These are phyloP conservation scores for Dissophora globulifera DNA, from an alignment of 192 early-diverging fungal species.

Conservation along the genomic window DNA sequence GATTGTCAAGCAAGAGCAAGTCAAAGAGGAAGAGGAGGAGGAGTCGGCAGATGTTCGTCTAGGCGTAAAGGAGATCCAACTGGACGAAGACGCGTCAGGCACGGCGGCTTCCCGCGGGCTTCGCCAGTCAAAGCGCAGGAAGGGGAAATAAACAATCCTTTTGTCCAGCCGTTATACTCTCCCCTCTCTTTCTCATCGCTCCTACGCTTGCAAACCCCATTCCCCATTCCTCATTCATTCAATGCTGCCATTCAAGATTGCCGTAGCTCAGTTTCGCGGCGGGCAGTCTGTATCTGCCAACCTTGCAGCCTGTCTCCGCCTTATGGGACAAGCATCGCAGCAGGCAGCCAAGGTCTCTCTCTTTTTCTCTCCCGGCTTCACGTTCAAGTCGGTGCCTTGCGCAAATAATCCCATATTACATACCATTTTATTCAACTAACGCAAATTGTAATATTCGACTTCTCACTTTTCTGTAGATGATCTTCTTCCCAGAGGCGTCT, in stretches of 20 bases:
- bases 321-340: constrained; percentile 68
- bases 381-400: no score
- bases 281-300: constrained; percentile 68
- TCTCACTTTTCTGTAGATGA: constrained; percentile 55
- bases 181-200: not conserved
- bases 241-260: constrained; percentile 47
- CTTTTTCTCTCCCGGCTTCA: no score
- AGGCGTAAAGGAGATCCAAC: constrained; percentile 7
- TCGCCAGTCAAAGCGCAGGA: constrained; percentile 25
- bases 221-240: not conserved
- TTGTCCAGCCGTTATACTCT: no score
- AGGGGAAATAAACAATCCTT: not conserved
- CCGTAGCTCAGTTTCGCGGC: constrained; percentile 81
- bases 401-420: no score
- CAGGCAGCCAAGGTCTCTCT: constrained; percentile 68
- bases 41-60: not conserved
- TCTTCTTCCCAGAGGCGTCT: constrained; percentile 86
- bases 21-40: constrained; percentile 7
- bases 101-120: not conserved
- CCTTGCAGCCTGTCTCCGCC: constrained; percentile 65
- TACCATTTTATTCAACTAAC: not conserved
- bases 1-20: not conserved
- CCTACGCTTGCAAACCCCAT: no score
- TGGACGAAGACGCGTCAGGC: constrained; percentile 11
- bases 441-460: not conserved